Base-by-base conservation (phyloP, 176 grass and related monocot genomes). In the Guadua angustifolia region DNA sequence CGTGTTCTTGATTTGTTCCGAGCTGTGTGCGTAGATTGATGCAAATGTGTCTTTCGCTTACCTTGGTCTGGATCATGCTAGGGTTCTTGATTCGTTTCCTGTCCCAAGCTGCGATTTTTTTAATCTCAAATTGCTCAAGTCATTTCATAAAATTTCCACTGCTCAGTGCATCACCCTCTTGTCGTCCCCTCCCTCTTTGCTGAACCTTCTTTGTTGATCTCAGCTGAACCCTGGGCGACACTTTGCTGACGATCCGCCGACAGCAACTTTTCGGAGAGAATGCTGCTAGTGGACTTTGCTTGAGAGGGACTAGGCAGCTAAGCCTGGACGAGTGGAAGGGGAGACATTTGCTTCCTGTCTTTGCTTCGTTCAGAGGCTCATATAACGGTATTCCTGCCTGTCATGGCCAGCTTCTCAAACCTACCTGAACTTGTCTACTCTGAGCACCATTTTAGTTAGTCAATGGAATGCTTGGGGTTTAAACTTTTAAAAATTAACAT, bases 1-100 rank as follows among this genome's bases (percentile, higher is more conserved):
- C 52, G 7, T 35, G 2, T 73, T 82, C 24, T 72, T 62, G 52
- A 82, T 82, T 82, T 73, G 40, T 60, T 60, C n/a, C 26, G 39
- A 72, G 68, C 57, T 60, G 57, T 70, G 51, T 50, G 14, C 22
- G 10, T 46, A 47, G 16, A 9, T 71, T 61, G 44, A 57, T 47
- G 38, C 22, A 18, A 26, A 69, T 82, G 67, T 72, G 22, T 10
- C 65, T 69, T 82, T 46, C 18, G 32, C 43, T 44, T 56, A 17
- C 15, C 63, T 69, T 39, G 66, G 10, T 44, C 55, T 44, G 68
- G 47, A n/a, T 36, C 42, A 38, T 52, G 66, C 21, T 56, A 69
- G 12, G 21, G 69, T 73, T 74, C 81, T 60, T 64, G 69, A 73
- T 83, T 83, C 55, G 8, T 16, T 12, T 18, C 81, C 13, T 13